Evolutionary conservation across 2,329 filamentous ascomycete genomes (phyloP), one percentile per base, ranked within the genome.

Genomic region (Diplocarpon mali): DNA sequence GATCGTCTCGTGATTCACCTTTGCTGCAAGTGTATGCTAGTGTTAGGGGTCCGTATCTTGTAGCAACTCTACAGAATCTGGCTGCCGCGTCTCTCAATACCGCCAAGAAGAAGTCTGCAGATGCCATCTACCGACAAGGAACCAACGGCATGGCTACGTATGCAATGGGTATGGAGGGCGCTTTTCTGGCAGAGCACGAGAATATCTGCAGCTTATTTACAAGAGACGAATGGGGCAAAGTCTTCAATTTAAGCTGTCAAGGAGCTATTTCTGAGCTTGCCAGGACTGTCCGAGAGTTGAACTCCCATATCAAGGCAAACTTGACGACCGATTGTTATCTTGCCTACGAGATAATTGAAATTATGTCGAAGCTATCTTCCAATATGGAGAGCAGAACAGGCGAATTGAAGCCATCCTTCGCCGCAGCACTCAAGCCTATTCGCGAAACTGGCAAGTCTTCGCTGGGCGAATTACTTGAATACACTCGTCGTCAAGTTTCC

Each of bases 131-230:
- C 64, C 80, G 81, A 47, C 75, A 85, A 47, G 90, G 89, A 12
- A 92, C 85, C 16, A 96, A 92, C 63, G 90, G 88, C 4, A 93
- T 98, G 47, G 81, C 83, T 2, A 87, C 83, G 30, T 98, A 98
- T 61, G 84, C 87, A 0, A 80, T 83, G 57, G 85, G 83, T 0
- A 78, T 98, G 66, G 87, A 95, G 61, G 85, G 83, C 6, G 80
- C 95, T 50, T 90, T 94, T 53, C 65, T 84, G 20, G 80, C 89
- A 10, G 92, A 98, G 64, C 88, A 94, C 63, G 85, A 94, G 47
- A 95, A 88, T 58, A 85, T 96, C 38, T 85, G 83, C 59, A 82
- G 78, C 50, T 78, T 98, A 46, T 98, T 96, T 62, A 75, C 80
- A 20, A 76, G 85, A 8, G 85, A 92, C 45, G 86, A 95, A 60